phyloP scores from a whole-genome alignment of 2,329 filamentous ascomycete genomes.

The Fusarium duplospermum region DNA sequence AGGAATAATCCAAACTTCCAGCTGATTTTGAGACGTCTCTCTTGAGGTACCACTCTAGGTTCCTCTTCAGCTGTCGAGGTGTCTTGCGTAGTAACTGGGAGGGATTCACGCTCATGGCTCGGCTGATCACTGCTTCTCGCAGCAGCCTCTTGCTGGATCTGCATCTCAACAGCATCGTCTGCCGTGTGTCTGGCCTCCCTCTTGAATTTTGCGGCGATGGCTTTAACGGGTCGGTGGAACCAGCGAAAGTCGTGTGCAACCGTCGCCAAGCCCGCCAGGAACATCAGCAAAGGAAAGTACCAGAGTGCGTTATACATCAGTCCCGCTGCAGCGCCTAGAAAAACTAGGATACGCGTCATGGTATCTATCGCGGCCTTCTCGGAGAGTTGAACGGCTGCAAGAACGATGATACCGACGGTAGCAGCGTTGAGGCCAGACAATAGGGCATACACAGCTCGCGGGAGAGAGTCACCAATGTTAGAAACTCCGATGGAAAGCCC shows the following conservation, averaged over 20 bases:
- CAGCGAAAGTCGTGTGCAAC: conserved; percentile 68
- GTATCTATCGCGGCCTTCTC: conserved; percentile 75
- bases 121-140: not conserved
- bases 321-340: conserved; percentile 71
- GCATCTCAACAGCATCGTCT: conserved; percentile 8
- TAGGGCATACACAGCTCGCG: conserved; percentile 72
- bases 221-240: conserved; percentile 50
- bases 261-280: conserved; percentile 63
- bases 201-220: not conserved
- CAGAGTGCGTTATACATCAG: conserved; percentile 78
- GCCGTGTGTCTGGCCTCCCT: not conserved
- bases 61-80: conserved; percentile 46
- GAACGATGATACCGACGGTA: conserved; percentile 77
- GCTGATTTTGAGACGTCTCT: conserved; percentile 53
- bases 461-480: conserved; percentile 68
- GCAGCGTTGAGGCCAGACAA: conserved; percentile 78
- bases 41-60: conserved; percentile 48
- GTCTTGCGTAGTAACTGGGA: not conserved
- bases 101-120: not conserved
- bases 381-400: conserved; percentile 75
- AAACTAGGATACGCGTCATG: conserved; percentile 71
- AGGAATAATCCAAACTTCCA: conserved; percentile 58
- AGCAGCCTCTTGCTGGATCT: not conserved
- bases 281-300: conserved; percentile 78
- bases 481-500: conserved; percentile 73